phyloP scores from a whole-genome alignment of 2,329 filamentous ascomycete species.

The Dactylellina sp. region DNA sequence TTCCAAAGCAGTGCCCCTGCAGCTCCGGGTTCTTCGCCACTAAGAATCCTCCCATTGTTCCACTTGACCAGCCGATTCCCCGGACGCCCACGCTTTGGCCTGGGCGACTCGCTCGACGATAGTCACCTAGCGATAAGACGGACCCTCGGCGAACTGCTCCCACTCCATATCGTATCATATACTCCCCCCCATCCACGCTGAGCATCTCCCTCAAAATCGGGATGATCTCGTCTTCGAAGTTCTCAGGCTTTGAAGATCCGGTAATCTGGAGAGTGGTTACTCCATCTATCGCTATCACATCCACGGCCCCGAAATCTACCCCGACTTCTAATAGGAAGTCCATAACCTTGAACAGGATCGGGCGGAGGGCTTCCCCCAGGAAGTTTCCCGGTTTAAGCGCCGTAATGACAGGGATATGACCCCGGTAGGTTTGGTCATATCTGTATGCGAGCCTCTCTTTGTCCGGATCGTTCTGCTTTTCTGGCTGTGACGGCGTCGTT shows the following conservation, averaged over 20 bases:
- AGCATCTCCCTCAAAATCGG: constrained; percentile 15
- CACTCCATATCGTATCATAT: constrained; percentile 11
- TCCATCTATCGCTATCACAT: constrained; percentile 21
- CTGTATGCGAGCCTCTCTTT: constrained; percentile 15
- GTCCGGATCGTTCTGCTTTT: constrained; percentile 5
- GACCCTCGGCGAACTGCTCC: constrained; percentile 11
- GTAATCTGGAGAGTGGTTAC: constrained; percentile 16
- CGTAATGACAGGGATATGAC: constrained; percentile 14
- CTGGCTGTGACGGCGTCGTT: constrained; percentile 14
- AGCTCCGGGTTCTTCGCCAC: constrained; percentile 7
- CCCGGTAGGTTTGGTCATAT: constrained; percentile 15
- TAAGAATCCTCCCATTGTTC: constrained; percentile 17
- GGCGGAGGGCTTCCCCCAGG: constrained; percentile 13
- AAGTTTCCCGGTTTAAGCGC: constrained; percentile 14
- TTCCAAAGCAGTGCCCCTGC: constrained; percentile 14
- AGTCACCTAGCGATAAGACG: background rate
- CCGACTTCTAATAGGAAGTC: constrained; percentile 7
- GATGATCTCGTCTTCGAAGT: constrained; percentile 23
- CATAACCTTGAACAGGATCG: constrained; percentile 24
- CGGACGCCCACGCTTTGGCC: constrained; percentile 14
- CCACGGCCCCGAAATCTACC: constrained; percentile 20
- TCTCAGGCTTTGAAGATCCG: constrained; percentile 19
- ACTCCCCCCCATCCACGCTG: background rate
- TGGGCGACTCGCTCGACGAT: constrained; percentile 11
- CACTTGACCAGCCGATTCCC: constrained; percentile 20